phyloP scores from a whole-genome alignment of 768 basidiomycete species.

The Calocybe gangraenosa region DNA sequence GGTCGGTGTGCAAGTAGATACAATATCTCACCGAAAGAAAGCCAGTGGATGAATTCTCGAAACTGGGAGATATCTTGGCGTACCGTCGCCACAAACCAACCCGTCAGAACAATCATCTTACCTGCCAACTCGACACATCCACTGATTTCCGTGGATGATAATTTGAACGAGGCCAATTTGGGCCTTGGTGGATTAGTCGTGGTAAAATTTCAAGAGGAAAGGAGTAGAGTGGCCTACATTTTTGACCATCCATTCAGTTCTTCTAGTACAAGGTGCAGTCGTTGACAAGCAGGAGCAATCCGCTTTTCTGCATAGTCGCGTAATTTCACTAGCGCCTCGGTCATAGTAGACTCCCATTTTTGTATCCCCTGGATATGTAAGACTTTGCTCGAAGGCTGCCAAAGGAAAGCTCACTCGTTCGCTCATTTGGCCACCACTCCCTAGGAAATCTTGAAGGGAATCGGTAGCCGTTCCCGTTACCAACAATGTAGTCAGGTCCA shows the following conservation, averaged over 20 bases:
- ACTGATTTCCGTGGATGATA: conserved; percentile 46
- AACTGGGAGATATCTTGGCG: conserved; percentile 69
- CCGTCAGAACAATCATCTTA: conserved; percentile 57
- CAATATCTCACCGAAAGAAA: conserved; percentile 58
- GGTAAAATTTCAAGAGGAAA: not conserved
- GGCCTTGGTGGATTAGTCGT: conserved; percentile 36
- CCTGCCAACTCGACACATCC: conserved; percentile 49
- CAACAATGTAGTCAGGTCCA: conserved; percentile 69
- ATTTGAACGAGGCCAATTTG: conserved; percentile 50
- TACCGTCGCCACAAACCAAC: conserved; percentile 65
- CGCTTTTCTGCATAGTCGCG: conserved; percentile 72
- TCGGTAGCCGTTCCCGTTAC: conserved; percentile 72
- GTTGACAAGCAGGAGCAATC: conserved; percentile 70
- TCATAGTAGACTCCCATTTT: conserved; percentile 77
- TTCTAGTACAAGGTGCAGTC: conserved; percentile 69
- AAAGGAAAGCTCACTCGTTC: conserved; percentile 55
- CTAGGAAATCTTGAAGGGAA: conserved; percentile 67
- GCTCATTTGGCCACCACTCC: conserved; percentile 75
- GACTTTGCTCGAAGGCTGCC: conserved; percentile 6
- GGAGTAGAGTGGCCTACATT: conserved; percentile 54
- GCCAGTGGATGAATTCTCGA: conserved; percentile 75
- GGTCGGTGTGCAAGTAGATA: not conserved
- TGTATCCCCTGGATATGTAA: conserved; percentile 50
- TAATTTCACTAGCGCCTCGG: conserved; percentile 65
- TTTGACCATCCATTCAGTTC: conserved; percentile 78